These are phyloP conservation scores for Sporopachydermia lactativora DNA, from an alignment of 805 yeast genomes.

Conservation along the genomic window DNA sequence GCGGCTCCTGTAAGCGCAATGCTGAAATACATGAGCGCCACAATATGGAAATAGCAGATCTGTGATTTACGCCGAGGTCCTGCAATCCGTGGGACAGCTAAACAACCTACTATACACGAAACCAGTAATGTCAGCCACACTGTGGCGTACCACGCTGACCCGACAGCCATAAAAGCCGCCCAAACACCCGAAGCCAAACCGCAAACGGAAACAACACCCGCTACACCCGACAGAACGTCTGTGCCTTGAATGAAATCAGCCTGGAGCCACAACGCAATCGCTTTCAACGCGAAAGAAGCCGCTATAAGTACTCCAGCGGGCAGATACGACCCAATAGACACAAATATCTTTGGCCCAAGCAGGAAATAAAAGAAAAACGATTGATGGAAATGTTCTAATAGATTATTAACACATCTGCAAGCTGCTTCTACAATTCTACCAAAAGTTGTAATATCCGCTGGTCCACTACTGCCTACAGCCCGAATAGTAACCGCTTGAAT, in stretches of 20 bases:
- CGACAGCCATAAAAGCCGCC: slow-evolving; percentile 14
- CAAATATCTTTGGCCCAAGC: slow-evolving; percentile 65
- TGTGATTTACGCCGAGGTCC: slow-evolving; percentile 12
- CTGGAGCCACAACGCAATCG: slow-evolving; percentile 41
- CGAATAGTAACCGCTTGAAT: slow-evolving; percentile 76
- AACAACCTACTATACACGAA: slow-evolving; percentile 8
- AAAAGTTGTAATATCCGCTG: slow-evolving; percentile 72
- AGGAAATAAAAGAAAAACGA: slow-evolving; percentile 86
- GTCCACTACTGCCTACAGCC: slow-evolving; percentile 47
- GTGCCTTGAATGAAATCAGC: slow-evolving; percentile 8
- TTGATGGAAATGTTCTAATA: slow-evolving; percentile 92
- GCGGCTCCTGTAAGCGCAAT: slow-evolving; percentile 58
- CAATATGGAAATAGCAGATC: slow-evolving; percentile 22
- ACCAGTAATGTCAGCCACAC: slow-evolving; percentile 5
- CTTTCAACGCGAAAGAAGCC: slow-evolving; percentile 51
- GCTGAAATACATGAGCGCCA: slow-evolving; percentile 47
- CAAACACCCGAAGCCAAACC: slow-evolving; percentile 17
- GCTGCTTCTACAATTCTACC: slow-evolving; percentile 84
- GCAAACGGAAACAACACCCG: slow-evolving; percentile 15
- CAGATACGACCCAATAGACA: slow-evolving; percentile 85
- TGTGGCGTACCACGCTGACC: slow-evolving; percentile 8
- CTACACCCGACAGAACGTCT: slow-evolving; percentile 1
- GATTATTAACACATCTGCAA: slow-evolving; percentile 79
- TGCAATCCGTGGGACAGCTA: slow-evolving; percentile 11
- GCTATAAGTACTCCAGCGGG: slow-evolving; percentile 74